Evolutionary conservation across 176 grass and related monocot genomes (phyloP).

Genomic region (Phyllostachys edulis): DNA sequence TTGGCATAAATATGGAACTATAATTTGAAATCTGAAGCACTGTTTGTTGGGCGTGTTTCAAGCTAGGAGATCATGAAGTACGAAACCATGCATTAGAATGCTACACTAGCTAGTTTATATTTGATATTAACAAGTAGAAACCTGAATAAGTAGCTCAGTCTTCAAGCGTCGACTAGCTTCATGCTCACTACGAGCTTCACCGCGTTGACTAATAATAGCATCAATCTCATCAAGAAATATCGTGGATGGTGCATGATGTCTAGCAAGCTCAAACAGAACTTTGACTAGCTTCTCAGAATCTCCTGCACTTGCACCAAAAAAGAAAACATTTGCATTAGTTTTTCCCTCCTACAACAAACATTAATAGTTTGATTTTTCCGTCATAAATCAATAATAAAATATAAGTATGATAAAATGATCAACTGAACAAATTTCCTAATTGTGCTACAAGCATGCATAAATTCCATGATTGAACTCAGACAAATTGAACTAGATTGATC

Average conservation of each 20-base stretch:
- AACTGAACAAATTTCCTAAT: neutral
- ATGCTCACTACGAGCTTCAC: slow-evolving; percentile 95
- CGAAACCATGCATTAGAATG: neutral
- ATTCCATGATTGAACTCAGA: neutral
- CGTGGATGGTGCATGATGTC: slow-evolving; percentile 93
- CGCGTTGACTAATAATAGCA: slow-evolving; percentile 90
- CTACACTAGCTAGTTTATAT: neutral
- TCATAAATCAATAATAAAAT: neutral
- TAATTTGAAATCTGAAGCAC: neutral
- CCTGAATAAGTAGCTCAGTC: slow-evolving; percentile 95
- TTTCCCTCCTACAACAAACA: slow-evolving; percentile 3
- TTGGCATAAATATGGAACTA: slow-evolving; percentile 13
- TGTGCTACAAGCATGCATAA: neutral
- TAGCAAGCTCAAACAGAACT: slow-evolving; percentile 96
- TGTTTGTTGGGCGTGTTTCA: neutral
- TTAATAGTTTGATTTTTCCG: neutral
- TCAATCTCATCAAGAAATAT: slow-evolving; percentile 99
- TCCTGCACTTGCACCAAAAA: slow-evolving; percentile 41
- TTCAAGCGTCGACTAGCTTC: slow-evolving; percentile 93
- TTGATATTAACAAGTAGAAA: slow-evolving; percentile 24
- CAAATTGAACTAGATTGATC: neutral
- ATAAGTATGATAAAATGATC: neutral
- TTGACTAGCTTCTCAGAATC: slow-evolving; percentile 98
- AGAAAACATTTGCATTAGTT: neutral
- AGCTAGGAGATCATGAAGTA: neutral